Conservation (phyloP, 306 rosid species). For the Leucaena leucocephala region DNA sequence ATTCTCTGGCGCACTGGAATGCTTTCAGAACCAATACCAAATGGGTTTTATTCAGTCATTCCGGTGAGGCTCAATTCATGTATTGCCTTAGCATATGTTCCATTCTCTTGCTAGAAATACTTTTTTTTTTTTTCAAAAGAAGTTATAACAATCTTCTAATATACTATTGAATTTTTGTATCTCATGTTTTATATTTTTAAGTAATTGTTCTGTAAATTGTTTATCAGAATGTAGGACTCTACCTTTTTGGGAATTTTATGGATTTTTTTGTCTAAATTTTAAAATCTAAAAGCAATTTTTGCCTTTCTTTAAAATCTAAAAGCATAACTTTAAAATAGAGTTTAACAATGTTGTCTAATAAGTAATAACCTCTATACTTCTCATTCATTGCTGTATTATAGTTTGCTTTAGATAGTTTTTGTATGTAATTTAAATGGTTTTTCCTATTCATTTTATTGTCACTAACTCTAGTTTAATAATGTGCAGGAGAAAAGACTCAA, state of each 20-base stretch:
- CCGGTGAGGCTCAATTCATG: conserved; percentile 61
- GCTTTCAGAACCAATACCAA: conserved; percentile 90
- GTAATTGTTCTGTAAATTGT: neutral
- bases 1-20: conserved; percentile 85
- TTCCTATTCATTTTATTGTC: conserved; percentile 21
- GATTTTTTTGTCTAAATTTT: neutral
- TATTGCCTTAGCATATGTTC: conserved; percentile 29
- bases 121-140: neutral
- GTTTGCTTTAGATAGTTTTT: conserved; percentile 29
- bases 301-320: neutral
- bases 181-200: conserved; percentile 22
- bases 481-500: conserved; percentile 85
- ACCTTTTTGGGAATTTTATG: neutral
- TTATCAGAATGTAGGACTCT: conserved; percentile 17
- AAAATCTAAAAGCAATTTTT: conserved; percentile 22
- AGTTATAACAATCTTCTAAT: neutral
- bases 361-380: conserved; percentile 16
- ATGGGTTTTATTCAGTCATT: conserved; percentile 90
- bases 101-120: conserved; percentile 11
- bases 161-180: conserved; percentile 10
- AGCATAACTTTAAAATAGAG: conserved; percentile 1
- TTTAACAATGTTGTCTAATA: conserved; percentile 15
- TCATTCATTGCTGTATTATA: conserved; percentile 30
- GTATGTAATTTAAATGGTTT: conserved; percentile 18
- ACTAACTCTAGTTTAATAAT: conserved; percentile 21